Conservation (phyloP, 2,329 filamentous ascomycete species). For the Claviceps humidiphila region DNA sequence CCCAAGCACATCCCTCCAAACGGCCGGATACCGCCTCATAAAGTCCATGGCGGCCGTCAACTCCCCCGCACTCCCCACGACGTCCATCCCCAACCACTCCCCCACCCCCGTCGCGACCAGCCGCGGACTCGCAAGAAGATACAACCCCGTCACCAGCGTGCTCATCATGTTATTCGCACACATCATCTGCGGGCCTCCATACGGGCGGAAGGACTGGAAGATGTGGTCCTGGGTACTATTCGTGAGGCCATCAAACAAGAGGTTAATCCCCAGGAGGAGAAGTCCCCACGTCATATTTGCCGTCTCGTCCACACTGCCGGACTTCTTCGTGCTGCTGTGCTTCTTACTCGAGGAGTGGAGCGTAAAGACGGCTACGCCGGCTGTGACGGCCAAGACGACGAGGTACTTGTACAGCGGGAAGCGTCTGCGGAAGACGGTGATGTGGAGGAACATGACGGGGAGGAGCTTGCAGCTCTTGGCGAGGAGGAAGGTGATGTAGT, state of each 20-base stretch:
- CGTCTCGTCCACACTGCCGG: conserved; percentile 29
- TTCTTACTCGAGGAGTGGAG: conserved; percentile 55
- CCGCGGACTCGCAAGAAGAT: conserved; percentile 68
- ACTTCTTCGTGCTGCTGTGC: conserved; percentile 29
- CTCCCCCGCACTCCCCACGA: conserved; percentile 57
- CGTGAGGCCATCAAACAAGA: conserved; percentile 89
- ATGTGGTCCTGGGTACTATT: conserved; percentile 96
- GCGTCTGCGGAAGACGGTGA: conserved; percentile 75
- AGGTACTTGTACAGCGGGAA: conserved; percentile 96
- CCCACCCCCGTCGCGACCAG: conserved; percentile 55
- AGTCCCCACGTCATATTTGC: conserved; percentile 62
- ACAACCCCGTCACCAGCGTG: conserved; percentile 61
- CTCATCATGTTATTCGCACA: conserved; percentile 88
- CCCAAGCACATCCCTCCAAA: conserved; percentile 76
- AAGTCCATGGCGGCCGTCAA: conserved; percentile 69
- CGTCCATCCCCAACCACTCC: conserved; percentile 53
- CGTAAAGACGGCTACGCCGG: conserved; percentile 89
- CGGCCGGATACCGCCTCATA: conserved; percentile 63
- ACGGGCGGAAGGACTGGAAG: conserved; percentile 66
- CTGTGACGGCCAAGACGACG: conserved; percentile 80
- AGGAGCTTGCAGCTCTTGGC: conserved; percentile 97
- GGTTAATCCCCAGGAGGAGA: conserved; percentile 71
- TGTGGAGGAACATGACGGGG: conserved; percentile 95
- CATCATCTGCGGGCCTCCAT: conserved; percentile 97
- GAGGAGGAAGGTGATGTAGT: conserved; percentile 95